A percentile compares a stretch with the other conserved stretches of the same genome.
Conservation (phyloP, 331 rosid genomes). For the Quercus lobata region DNA sequence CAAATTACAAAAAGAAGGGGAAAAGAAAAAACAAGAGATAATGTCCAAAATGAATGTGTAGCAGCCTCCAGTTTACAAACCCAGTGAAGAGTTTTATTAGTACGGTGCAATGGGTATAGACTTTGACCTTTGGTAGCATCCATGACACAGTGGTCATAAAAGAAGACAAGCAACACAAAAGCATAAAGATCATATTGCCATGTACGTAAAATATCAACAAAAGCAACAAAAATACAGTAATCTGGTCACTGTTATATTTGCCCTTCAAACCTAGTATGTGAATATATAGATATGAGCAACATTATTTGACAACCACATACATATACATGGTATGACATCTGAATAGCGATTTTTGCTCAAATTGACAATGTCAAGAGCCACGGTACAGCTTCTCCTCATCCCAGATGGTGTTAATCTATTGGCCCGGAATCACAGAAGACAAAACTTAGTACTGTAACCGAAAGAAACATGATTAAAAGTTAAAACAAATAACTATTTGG, state of each 20-base stretch:
- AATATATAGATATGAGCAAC: too few species aligned
- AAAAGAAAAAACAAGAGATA: not conserved
- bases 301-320: not conserved
- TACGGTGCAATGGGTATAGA: slow-evolving; percentile 66
- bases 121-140: slow-evolving; percentile 38
- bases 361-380: slow-evolving; percentile 64
- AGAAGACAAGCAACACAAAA: slow-evolving; percentile 7
- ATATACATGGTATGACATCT: slow-evolving; percentile 80
- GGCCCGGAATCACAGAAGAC: slow-evolving; percentile 35
- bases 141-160: slow-evolving; percentile 59
- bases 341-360: slow-evolving; percentile 64
- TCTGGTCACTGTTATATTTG: not conserved
- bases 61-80: slow-evolving; percentile 32
- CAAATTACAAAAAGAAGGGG: not conserved
- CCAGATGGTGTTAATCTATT: slow-evolving; percentile 53
- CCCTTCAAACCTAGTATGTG: too few species aligned
- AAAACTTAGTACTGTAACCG: not conserved
- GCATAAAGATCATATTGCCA: not conserved
- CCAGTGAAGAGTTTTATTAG: slow-evolving; percentile 79
- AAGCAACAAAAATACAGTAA: slow-evolving; percentile 12
- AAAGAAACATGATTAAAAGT: too few species aligned
- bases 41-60: not conserved
- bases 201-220: not conserved
- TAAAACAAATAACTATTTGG: not conserved
- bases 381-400: slow-evolving; percentile 53